phyloP scores from a whole-genome alignment of 2,329 filamentous ascomycete genomes.

The Leptographium radiaticola region DNA sequence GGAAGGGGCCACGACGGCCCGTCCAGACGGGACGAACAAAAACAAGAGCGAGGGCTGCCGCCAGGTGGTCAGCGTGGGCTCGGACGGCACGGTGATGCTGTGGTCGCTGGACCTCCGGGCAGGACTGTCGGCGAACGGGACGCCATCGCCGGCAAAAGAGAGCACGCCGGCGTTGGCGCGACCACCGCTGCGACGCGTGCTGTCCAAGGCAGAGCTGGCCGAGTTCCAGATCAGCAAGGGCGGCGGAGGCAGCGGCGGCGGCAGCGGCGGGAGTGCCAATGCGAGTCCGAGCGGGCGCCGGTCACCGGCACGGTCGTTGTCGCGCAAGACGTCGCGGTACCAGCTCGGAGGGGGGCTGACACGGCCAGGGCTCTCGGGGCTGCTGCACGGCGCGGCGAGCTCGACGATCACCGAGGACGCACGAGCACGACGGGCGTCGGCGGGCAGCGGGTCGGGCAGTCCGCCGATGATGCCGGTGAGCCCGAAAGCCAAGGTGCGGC shows the following conservation, averaged over 20 bases:
- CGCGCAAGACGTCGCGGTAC: slow-evolving; percentile 40
- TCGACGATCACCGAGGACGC: slow-evolving; percentile 29
- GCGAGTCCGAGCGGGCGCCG: slow-evolving; percentile 24
- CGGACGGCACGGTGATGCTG: slow-evolving; percentile 74
- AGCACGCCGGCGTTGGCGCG: slow-evolving; percentile 35
- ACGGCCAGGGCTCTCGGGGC: slow-evolving; percentile 26
- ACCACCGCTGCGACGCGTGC: slow-evolving; percentile 68
- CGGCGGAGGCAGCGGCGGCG: slow-evolving; percentile 24
- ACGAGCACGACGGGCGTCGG: slow-evolving; percentile 34
- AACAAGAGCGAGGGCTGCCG: slow-evolving; percentile 22
- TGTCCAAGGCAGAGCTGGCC: slow-evolving; percentile 77
- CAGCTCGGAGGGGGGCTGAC: slow-evolving; percentile 21
- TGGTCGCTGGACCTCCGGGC: slow-evolving; percentile 45
- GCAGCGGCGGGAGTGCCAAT: neutral
- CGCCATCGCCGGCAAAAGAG: slow-evolving; percentile 36
- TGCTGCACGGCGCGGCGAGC: slow-evolving; percentile 28
- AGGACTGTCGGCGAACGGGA: slow-evolving; percentile 8
- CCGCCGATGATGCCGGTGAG: slow-evolving; percentile 28
- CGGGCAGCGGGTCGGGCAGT: slow-evolving; percentile 30
- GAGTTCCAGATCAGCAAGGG: slow-evolving; percentile 44
- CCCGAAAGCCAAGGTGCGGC: slow-evolving; percentile 29
- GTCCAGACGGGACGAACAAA: neutral
- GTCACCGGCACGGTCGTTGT: slow-evolving; percentile 41
- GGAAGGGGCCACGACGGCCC: neutral
- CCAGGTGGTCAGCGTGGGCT: slow-evolving; percentile 59